phyloP scores from a whole-genome alignment of 2,329 filamentous ascomycete genomes.

The Aspergillus sojae region DNA sequence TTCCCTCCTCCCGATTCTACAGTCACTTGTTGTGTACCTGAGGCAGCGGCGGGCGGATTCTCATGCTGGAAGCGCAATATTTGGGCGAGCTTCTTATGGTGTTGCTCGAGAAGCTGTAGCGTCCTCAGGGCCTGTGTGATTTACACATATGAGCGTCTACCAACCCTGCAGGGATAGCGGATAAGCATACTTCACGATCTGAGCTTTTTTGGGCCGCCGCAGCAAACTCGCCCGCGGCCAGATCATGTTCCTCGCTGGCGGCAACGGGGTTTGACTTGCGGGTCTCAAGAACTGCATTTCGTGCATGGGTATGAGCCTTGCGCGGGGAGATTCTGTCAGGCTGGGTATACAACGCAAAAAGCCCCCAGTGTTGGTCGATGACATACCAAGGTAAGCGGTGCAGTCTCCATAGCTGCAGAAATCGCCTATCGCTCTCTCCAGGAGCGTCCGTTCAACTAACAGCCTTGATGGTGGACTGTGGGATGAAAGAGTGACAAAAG shows the following conservation, averaged over 20 bases:
- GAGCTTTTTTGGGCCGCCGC: constrained; percentile 73
- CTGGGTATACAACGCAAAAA: neutral
- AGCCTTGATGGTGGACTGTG: neutral
- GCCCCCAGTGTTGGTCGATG: neutral
- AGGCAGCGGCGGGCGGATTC: constrained; percentile 42
- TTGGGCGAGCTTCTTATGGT: constrained; percentile 81
- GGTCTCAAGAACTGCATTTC: constrained; percentile 76
- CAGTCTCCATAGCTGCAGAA: constrained; percentile 63
- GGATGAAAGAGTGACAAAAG: neutral
- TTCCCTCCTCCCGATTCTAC: constrained; percentile 26
- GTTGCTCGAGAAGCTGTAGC: constrained; percentile 79
- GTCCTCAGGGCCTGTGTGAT: constrained; percentile 75
- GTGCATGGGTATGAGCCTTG: constrained; percentile 85
- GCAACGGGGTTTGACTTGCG: constrained; percentile 70
- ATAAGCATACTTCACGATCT: constrained; percentile 56
- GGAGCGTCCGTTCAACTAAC: neutral
- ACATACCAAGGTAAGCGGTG: constrained; percentile 65
- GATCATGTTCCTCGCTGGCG: constrained; percentile 83
- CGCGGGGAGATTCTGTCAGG: constrained; percentile 17
- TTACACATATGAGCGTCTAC: neutral
- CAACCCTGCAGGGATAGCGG: constrained; percentile 1
- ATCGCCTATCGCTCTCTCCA: neutral
- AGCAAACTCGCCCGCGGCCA: constrained; percentile 86
- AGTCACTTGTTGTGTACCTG: constrained; percentile 20
- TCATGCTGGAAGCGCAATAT: constrained; percentile 73